These are phyloP conservation scores for Xylariaceae sp. DNA, from an alignment of 2,329 filamentous ascomycete species.

Conservation along the genomic window DNA sequence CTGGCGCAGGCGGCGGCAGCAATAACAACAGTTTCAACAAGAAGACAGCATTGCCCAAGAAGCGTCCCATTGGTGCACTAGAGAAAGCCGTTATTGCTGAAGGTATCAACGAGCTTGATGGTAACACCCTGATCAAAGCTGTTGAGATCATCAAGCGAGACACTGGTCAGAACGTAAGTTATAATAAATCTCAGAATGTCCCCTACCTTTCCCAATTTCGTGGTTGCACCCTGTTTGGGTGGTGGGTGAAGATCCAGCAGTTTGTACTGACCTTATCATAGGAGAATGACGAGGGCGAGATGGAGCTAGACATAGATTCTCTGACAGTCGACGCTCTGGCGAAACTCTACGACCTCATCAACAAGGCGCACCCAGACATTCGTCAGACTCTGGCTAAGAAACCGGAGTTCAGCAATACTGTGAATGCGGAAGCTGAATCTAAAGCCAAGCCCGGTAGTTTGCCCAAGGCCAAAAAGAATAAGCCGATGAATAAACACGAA, in stretches of 20 bases:
- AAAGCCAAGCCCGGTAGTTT: slow-evolving; percentile 32
- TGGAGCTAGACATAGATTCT: slow-evolving; percentile 56
- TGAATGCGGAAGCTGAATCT: slow-evolving; percentile 24
- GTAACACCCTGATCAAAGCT: slow-evolving; percentile 70
- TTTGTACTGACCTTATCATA: slow-evolving; percentile 27
- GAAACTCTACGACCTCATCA: slow-evolving; percentile 43
- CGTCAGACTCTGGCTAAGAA: slow-evolving; percentile 33
- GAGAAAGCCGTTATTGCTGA: slow-evolving; percentile 92
- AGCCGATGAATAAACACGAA: slow-evolving; percentile 69
- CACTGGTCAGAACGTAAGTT: slow-evolving; percentile 67
- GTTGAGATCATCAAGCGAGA: slow-evolving; percentile 89
- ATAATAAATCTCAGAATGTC: slow-evolving; percentile 34
- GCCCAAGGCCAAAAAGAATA: slow-evolving; percentile 64
- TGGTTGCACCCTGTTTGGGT: not conserved
- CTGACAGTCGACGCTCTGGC: slow-evolving; percentile 51
- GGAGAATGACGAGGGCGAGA: slow-evolving; percentile 56
- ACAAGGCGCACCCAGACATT: slow-evolving; percentile 37
- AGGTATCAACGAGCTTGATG: slow-evolving; percentile 75
- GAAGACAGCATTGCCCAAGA: slow-evolving; percentile 46
- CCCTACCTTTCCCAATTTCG: not conserved
- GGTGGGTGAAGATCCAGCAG: not conserved
- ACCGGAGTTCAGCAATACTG: slow-evolving; percentile 27
- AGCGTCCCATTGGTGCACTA: slow-evolving; percentile 61
- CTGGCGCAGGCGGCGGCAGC: not conserved
- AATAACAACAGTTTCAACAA: slow-evolving; percentile 12